Conservation (phyloP, 257 asterid genomes). For the Solanum pinnatisectum region DNA sequence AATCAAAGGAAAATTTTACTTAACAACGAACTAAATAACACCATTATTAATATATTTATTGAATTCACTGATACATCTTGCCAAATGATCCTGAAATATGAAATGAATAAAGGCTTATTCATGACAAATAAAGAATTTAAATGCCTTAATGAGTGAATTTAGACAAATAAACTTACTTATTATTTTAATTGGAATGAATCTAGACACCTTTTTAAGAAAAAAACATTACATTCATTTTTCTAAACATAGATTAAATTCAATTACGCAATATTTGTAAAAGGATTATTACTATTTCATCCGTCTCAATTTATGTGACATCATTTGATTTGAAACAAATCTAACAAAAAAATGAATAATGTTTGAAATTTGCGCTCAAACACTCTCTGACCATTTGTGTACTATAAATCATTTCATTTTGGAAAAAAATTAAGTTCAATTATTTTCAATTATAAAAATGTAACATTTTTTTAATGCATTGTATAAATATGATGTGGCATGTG, state of each 20-base stretch:
- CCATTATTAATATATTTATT: no score
- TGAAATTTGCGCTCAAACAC: neutral
- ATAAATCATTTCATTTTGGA: no score
- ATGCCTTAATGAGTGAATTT: neutral
- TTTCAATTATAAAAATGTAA: no score
- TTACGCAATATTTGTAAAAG: no score
- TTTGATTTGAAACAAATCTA: no score
- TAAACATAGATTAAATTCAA: neutral
- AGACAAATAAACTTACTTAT: neutral
- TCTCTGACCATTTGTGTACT: neutral
- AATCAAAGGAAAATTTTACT: neutral
- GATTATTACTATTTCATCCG: accelerated
- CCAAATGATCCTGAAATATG: neutral
- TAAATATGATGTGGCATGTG: neutral
- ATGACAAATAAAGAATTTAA: neutral
- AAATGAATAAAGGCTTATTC: neutral
- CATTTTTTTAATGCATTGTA: no score
- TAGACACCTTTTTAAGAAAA: no score
- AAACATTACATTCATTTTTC: neutral
- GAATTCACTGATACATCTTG: neutral
- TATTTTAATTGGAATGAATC: neutral
- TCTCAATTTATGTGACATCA: no score
- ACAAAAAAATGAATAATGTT: no score
- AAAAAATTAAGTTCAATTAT: no score
- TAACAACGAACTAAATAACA: no score